Evolutionary conservation across 2,329 filamentous ascomycete genomes (phyloP), one percentile per base, ranked within the genome.

Genomic region (Madurella mycetomatis): DNA sequence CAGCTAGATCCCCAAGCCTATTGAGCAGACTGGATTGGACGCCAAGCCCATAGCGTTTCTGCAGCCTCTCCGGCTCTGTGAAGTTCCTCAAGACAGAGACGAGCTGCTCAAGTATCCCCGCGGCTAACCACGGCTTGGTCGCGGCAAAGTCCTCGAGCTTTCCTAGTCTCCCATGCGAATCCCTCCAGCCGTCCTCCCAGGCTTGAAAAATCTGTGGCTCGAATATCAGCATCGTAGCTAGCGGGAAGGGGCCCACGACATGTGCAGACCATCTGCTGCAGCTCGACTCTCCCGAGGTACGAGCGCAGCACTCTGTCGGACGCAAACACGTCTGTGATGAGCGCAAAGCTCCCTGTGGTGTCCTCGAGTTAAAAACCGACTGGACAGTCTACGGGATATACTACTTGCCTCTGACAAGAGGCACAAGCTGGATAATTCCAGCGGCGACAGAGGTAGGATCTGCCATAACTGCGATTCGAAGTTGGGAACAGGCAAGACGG

Each of bases 221-320:
- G 4, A 31, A 40, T 15, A 25, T 41, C 18, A 45, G 47, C 31
- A 4, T 41, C 17, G 16, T 9, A 25, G 12, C 12, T 9, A 17
- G 12, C 2, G 3, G 16, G 15, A 5, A 17, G 31, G 19, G 39
- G 40, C 1, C 7, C 15, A 7, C 30, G 5, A 30, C 9, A 7
- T 34, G 18, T 43, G 12, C 43, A 5, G n/a, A 57, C 55, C 34
- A 41, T 41, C 18, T 12, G 51, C 15, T 57, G 55, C 2, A 57
- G 40, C 31, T 54, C 51, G 1, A 49, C 18, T 19, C 55, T 51
- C 13, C 41, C 55, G 5, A 54, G 45, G 19, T 54, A 49, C 9
- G 41, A 32, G 1, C 47, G 51, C 18, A 16, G 32, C 25, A 49
- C 43, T 34, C 49, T 51, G 15, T 54, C 44, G 2, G 31, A 19